Conservation (phyloP, 305 asterid genomes). For the Striga hermonthica region DNA sequence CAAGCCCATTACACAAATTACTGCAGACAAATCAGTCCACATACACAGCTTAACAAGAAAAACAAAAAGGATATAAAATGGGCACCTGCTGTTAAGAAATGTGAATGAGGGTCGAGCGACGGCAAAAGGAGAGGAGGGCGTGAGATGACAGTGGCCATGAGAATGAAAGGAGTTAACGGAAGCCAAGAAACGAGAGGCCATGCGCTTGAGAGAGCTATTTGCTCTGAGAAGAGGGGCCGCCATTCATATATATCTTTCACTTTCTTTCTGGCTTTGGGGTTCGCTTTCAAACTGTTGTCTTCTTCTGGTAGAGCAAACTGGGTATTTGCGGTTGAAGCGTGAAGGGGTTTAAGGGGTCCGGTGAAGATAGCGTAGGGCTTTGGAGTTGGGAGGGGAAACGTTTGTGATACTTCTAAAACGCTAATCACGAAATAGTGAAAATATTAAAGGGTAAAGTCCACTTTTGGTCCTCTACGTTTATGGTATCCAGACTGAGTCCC, state of each 20-base stretch:
- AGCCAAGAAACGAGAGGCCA: constrained; percentile 51
- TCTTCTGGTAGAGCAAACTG: constrained; percentile 26
- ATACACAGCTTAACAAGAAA: background rate
- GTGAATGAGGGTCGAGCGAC: constrained; percentile 39
- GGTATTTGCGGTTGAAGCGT: constrained; percentile 12
- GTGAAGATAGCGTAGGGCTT: constrained; percentile 27
- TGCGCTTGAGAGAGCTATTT: constrained; percentile 43
- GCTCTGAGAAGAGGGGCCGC: constrained; percentile 60
- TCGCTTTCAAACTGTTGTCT: constrained; percentile 23
- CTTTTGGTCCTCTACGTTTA: no score
- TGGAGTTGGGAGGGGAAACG: constrained; percentile 29
- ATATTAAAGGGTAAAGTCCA: no score
- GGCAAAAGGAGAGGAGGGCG: constrained; percentile 36
- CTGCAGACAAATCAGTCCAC: background rate
- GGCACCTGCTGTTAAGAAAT: constrained; percentile 42
- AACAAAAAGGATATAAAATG: background rate
- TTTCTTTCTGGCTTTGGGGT: constrained; percentile 13
- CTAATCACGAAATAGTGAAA: background rate
- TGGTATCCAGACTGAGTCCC: no score
- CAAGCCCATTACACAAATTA: constrained; percentile 3
- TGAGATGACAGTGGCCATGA: constrained; percentile 28
- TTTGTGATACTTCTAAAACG: constrained; percentile 12
- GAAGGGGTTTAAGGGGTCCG: constrained; percentile 32
- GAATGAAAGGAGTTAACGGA: constrained; percentile 35
- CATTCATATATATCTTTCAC: constrained; percentile 36